A percentile compares a stretch with the other conserved stretches of the same genome.
phyloP scores from a whole-genome alignment of 2,329 filamentous ascomycete genomes.

The Purpureocillium takamizusanense region DNA sequence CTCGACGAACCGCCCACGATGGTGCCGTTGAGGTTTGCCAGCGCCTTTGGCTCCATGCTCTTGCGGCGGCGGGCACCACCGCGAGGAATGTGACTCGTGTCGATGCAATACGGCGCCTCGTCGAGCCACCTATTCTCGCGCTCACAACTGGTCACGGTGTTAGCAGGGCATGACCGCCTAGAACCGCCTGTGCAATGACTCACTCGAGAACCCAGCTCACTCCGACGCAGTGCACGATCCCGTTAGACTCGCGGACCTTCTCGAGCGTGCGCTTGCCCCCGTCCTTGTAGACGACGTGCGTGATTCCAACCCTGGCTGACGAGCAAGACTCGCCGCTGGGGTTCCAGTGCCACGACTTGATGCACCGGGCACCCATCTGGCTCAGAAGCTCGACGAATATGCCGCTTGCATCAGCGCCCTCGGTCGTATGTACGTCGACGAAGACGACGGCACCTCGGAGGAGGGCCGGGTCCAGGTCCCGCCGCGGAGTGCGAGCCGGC shows the following conservation, averaged over 20 bases:
- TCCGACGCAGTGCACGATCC: slow-evolving; percentile 76
- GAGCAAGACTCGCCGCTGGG: slow-evolving; percentile 32
- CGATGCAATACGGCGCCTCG: slow-evolving; percentile 60
- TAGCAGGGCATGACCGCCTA: neutral
- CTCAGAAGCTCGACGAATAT: slow-evolving; percentile 72
- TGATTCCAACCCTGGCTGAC: slow-evolving; percentile 59
- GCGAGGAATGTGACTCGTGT: slow-evolving; percentile 57
- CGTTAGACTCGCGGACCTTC: slow-evolving; percentile 64
- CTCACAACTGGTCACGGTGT: slow-evolving; percentile 49
- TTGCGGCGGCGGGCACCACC: slow-evolving; percentile 65
- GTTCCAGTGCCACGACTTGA: slow-evolving; percentile 70
- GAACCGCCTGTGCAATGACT: slow-evolving; percentile 26
- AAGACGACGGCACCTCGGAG: slow-evolving; percentile 68
- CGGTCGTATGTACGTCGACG: slow-evolving; percentile 75
- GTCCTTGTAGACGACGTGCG: slow-evolving; percentile 86
- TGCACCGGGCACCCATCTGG: slow-evolving; percentile 73
- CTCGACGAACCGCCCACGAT: slow-evolving; percentile 37
- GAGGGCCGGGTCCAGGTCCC: slow-evolving; percentile 41
- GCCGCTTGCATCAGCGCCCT: slow-evolving; percentile 72
- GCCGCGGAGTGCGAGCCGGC: slow-evolving; percentile 46
- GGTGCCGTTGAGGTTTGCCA: slow-evolving; percentile 60
- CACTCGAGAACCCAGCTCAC: slow-evolving; percentile 85
- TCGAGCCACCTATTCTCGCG: slow-evolving; percentile 69
- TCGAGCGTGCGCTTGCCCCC: slow-evolving; percentile 72
- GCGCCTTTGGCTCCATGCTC: slow-evolving; percentile 68